phyloP scores from a whole-genome alignment of 2,329 filamentous ascomycete species.

The Dendryphion nanum region DNA sequence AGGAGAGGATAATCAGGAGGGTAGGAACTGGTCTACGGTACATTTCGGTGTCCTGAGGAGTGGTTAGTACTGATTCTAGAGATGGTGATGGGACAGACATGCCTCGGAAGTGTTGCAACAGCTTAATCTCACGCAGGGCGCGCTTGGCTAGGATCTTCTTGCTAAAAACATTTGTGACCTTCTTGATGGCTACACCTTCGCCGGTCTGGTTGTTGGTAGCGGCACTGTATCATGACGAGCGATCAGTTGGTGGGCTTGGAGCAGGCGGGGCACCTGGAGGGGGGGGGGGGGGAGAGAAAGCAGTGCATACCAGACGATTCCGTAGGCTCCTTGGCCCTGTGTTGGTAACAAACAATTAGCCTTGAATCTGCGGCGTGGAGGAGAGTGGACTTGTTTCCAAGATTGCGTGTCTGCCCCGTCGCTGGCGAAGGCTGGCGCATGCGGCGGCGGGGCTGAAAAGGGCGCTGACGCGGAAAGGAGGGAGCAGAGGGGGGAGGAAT shows the following conservation, averaged over 20 bases:
- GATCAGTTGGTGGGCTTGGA: slow-evolving; percentile 2
- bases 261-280: background rate
- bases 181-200: slow-evolving; percentile 97
- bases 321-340: slow-evolving; percentile 90
- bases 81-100: slow-evolving; percentile 13
- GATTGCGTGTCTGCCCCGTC: background rate
- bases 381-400: too few species aligned
- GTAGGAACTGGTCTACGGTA: slow-evolving; percentile 39
- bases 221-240: slow-evolving; percentile 63
- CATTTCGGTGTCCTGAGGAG: slow-evolving; percentile 50
- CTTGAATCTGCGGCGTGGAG: too few species aligned
- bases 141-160: slow-evolving; percentile 99
- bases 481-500: background rate
- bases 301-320: slow-evolving; percentile 86
- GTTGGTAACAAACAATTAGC: too few species aligned
- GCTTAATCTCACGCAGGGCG: slow-evolving; percentile 95
- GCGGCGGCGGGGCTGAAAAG: background rate
- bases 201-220: slow-evolving; percentile 87
- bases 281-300: slow-evolving; percentile 1
- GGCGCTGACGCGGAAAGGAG: background rate
- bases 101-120: slow-evolving; percentile 90
- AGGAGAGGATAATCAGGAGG: too few species aligned
- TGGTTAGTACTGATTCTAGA: too few species aligned
- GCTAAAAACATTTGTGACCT: slow-evolving; percentile 99
- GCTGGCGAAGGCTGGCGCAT: background rate